These are phyloP conservation scores for Quercus agrifolia DNA, from an alignment of 306 rosid species.

Conservation along the genomic window DNA sequence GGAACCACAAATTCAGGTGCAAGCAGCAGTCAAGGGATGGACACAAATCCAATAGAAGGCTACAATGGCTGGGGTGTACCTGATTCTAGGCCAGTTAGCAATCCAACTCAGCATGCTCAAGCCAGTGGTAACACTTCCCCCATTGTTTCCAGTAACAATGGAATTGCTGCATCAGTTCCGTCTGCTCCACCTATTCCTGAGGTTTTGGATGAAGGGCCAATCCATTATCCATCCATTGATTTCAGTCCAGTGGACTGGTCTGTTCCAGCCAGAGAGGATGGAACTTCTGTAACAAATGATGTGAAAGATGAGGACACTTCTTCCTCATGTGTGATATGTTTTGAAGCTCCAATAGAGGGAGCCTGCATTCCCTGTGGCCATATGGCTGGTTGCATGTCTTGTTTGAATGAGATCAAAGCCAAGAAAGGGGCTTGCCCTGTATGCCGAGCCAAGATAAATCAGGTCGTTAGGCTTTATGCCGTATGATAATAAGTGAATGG, in stretches of 20 bases:
- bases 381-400: constrained; percentile 30
- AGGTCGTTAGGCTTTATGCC: constrained; percentile 14
- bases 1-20: neutral
- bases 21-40: constrained; percentile 18
- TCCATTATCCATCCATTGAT: constrained; percentile 18
- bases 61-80: constrained; percentile 1
- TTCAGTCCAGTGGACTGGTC: neutral
- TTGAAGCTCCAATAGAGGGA: constrained; percentile 20
- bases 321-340: constrained; percentile 22
- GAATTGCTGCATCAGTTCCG: constrained; percentile 7
- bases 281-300: constrained; percentile 1
- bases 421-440: constrained; percentile 27
- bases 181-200: constrained; percentile 25
- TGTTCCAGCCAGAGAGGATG: neutral
- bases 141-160: neutral
- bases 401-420: constrained; percentile 22
- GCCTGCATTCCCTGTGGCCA: constrained; percentile 24
- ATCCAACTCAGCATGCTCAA: neutral
- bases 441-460: constrained; percentile 16
- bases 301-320: constrained; percentile 3
- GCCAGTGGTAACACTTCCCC: neutral
- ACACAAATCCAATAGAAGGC: constrained; percentile 8
- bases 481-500: constrained; percentile 4
- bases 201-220: constrained; percentile 18
- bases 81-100: neutral